Evolutionary conservation across 75 land plant species (phyloP).

Genomic region (Cupressus sempervirens): DNA sequence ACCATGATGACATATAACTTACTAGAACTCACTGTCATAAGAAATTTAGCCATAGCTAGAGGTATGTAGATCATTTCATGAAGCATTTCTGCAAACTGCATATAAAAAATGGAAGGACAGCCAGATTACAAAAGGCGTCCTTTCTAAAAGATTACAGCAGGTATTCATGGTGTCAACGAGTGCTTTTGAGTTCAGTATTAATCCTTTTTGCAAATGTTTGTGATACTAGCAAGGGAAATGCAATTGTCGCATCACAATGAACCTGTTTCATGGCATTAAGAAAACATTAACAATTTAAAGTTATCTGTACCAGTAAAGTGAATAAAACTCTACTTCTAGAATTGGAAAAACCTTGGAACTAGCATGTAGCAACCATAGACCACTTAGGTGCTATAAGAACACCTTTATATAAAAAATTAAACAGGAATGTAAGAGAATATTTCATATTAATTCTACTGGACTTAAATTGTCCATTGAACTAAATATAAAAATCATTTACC

Average conservation of each 20-base stretch:
- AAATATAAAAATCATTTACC: slow-evolving; percentile 28
- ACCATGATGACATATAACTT: neutral
- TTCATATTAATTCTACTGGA: neutral
- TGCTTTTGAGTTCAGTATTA: neutral
- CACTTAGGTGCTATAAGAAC: neutral
- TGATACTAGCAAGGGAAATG: slow-evolving; percentile 79
- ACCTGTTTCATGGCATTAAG: slow-evolving; percentile 35
- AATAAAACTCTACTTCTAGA: neutral
- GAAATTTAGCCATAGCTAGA: neutral
- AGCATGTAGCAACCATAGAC: neutral
- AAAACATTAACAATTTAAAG: slow-evolving; percentile 8
- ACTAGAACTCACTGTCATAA: neutral
- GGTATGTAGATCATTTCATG: neutral
- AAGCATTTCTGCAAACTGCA: neutral
- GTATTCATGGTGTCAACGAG: neutral
- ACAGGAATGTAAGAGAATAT: neutral
- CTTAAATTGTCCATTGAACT: neutral
- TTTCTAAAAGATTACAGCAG: neutral
- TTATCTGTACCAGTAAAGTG: neutral
- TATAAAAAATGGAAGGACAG: neutral
- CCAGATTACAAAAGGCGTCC: neutral
- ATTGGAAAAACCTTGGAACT: neutral
- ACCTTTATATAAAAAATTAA: too few species aligned
- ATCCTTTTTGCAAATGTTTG: slow-evolving; percentile 65
- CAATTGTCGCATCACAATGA: slow-evolving; percentile 92